Evolutionary conservation across 192 early-diverging fungal genomes (phyloP).

Genomic region (Backusella mclennaniae): DNA sequence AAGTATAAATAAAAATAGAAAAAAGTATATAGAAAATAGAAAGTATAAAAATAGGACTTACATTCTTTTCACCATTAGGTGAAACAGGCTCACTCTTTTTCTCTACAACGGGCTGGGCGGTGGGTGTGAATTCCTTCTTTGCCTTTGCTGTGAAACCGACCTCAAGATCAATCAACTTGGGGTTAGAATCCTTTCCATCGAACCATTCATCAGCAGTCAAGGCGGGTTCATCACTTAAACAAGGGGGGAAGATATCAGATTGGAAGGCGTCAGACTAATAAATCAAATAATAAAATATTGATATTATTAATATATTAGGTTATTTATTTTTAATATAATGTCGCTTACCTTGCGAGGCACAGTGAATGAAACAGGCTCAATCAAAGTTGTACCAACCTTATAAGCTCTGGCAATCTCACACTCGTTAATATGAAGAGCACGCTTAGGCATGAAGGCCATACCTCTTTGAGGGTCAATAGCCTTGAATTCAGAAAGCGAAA

Average conservation of each 20-base stretch:
- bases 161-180: slow-evolving; percentile 75
- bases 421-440: slow-evolving; percentile 80
- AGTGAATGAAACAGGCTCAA: slow-evolving; percentile 96
- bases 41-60: slow-evolving; percentile 3
- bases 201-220: slow-evolving; percentile 94
- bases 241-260: slow-evolving; percentile 91
- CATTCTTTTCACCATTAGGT: slow-evolving; percentile 57
- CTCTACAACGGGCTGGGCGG: slow-evolving; percentile 54
- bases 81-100: slow-evolving; percentile 13
- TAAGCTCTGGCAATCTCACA: slow-evolving; percentile 92
- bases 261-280: slow-evolving; percentile 93
- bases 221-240: slow-evolving; percentile 74
- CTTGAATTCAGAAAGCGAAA: slow-evolving; percentile 84
- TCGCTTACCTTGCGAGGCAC: slow-evolving; percentile 86
- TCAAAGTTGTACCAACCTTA: slow-evolving; percentile 85
- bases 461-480: slow-evolving; percentile 93
- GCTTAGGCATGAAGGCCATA: slow-evolving; percentile 91
- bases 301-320: background rate
- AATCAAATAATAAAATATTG: background rate
- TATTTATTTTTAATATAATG: background rate
- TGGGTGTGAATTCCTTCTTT: slow-evolving; percentile 79
- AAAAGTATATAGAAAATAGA: background rate
- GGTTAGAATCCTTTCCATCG: slow-evolving; percentile 77
- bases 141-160: slow-evolving; percentile 61
- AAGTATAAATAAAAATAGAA: background rate